Conservation (phyloP, 176 grass and related monocot genomes). For the Elaeis guineensis region DNA sequence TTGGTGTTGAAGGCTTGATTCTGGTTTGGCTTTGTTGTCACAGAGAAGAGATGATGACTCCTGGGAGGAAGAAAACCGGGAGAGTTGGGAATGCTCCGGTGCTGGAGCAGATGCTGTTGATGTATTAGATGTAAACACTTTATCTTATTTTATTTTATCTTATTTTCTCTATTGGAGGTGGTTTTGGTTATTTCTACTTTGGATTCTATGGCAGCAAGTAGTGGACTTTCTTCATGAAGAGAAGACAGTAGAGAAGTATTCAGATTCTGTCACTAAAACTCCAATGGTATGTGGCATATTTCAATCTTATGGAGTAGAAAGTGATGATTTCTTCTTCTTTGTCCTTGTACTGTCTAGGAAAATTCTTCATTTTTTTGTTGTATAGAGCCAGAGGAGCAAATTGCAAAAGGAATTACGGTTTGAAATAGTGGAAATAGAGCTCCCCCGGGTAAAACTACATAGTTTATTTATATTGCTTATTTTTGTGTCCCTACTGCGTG, state of each 20-base stretch:
- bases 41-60: constrained; percentile 16
- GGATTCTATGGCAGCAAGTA: too few relatives aligned
- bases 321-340: constrained; percentile 14
- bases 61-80: too few relatives aligned
- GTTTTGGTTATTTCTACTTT: constrained; percentile 20
- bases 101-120: too few relatives aligned
- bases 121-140: too few relatives aligned
- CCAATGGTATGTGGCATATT: constrained; percentile 25
- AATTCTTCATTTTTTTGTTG: background rate
- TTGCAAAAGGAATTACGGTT: constrained; percentile 40
- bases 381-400: constrained; percentile 41
- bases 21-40: background rate
- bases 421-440: constrained; percentile 63
- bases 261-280: constrained; percentile 15
- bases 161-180: too few relatives aligned
- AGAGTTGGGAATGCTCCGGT: too few relatives aligned
- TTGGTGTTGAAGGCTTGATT: too few relatives aligned
- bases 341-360: constrained; percentile 7
- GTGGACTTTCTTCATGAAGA: constrained; percentile 12
- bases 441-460: constrained; percentile 44
- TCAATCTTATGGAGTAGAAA: too few relatives aligned
- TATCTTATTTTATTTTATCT: too few relatives aligned
- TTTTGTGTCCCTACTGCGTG: too few relatives aligned
- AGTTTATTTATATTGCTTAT: background rate
- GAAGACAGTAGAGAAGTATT: constrained; percentile 15